Conservation (phyloP, 2,329 filamentous ascomycete species). For the Lachnellula cervina region DNA sequence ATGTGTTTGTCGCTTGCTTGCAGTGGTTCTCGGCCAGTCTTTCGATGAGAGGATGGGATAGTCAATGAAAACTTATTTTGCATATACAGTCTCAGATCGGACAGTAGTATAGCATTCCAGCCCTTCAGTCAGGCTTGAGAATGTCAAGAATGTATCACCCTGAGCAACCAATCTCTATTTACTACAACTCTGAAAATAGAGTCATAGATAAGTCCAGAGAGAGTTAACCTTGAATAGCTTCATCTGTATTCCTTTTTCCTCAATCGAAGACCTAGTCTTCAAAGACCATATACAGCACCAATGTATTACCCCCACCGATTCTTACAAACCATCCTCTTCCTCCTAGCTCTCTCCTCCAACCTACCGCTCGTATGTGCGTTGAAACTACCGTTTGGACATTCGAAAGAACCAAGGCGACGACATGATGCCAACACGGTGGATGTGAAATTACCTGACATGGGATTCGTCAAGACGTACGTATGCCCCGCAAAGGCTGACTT, state of each 20-base stretch:
- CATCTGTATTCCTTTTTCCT: background rate
- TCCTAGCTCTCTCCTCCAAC: background rate
- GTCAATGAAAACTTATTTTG: too few relatives aligned
- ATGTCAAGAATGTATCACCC: background rate
- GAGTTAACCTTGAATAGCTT: background rate
- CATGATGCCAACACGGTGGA: background rate
- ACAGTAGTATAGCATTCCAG: too few relatives aligned
- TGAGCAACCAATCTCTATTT: background rate
- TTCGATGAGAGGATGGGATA: too few relatives aligned
- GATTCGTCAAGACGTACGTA: constrained; percentile 13
- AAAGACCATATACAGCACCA: background rate
- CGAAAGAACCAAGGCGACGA: background rate
- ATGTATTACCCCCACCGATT: background rate
- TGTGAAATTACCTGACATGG: constrained; percentile 2
- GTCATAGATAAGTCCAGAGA: background rate
- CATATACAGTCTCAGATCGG: too few relatives aligned
- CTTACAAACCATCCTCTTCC: background rate
- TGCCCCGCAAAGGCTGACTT: constrained; percentile 11
- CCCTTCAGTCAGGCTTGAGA: background rate
- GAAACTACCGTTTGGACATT: background rate
- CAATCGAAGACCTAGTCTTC: background rate
- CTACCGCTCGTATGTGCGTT: background rate
- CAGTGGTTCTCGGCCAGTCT: too few relatives aligned
- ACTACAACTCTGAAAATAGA: background rate
- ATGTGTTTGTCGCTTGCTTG: too few relatives aligned